Conservation (phyloP, 805 yeast species). For the Hanseniaspora nectarophila region DNA sequence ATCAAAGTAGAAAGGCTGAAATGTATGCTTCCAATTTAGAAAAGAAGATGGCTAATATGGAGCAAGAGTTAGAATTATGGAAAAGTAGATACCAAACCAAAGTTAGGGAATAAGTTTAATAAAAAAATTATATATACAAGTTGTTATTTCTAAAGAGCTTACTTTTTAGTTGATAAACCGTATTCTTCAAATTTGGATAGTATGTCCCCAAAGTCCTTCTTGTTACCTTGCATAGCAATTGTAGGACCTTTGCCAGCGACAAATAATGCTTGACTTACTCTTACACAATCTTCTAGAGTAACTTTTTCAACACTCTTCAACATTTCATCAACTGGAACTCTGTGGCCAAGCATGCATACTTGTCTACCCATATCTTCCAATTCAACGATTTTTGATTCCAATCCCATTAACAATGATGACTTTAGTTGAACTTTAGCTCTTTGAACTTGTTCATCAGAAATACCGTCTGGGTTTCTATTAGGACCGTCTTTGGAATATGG, state of each 20-base stretch:
- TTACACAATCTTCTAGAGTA: conserved; percentile 52
- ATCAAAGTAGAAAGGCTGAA: conserved; percentile 37
- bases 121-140: conserved; percentile 1
- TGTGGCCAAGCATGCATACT: conserved; percentile 67
- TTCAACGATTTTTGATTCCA: conserved; percentile 86
- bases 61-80: conserved; percentile 49
- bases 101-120: conserved; percentile 19
- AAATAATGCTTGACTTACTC: conserved; percentile 57
- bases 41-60: conserved; percentile 41
- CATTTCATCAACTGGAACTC: conserved; percentile 71
- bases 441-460: conserved; percentile 59
- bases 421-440: conserved; percentile 89
- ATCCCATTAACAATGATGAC: conserved; percentile 78
- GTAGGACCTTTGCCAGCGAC: conserved; percentile 74
- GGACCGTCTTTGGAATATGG: background rate
- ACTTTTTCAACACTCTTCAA: conserved; percentile 59
- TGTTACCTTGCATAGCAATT: conserved; percentile 76
- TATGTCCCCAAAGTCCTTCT: conserved; percentile 78
- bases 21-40: conserved; percentile 47
- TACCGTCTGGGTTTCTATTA: conserved; percentile 44
- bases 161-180: conserved; percentile 32
- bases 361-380: conserved; percentile 94
- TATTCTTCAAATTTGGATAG: conserved; percentile 49
- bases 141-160: background rate
- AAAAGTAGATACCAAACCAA: conserved; percentile 29